Base-by-base conservation (phyloP, 1,139 yeast species). In the Kodamaea suecica region DNA sequence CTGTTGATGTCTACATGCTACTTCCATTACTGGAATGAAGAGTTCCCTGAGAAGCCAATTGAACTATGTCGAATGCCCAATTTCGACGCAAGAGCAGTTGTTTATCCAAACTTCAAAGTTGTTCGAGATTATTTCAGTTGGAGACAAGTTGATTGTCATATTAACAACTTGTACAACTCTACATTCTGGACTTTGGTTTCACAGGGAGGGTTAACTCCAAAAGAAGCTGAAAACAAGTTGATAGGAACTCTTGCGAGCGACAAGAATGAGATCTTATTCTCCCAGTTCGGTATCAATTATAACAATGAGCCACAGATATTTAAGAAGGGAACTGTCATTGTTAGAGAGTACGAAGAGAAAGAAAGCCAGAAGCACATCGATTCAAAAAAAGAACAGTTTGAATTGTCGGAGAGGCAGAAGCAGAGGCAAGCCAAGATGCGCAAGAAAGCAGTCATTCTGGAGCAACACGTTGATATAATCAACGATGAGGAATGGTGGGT, bases 141-240 rank as follows among this genome's bases (percentile, higher is more conserved):
- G 99, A 70, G 99, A 48, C 97, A 87, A 55, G 98, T 84, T 1
- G 99, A 92, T 55, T 92, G 98, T 38, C 98, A 92, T 59, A 92
- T 92, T 38, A 92, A 92, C 55, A 92, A 92, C 55, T 62, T 94
- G 42, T 94, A 90, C 66, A 92, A 92, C 53, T 94, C 99, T 0
- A 68, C 88, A 1, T 94, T 92, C 54, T 92, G 99, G 99, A 70
- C 79, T 5, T 67, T 94, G 49, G 94, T 92, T 0, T 57, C 66
- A 20, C 67, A 73, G 41, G 92, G 95, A n/a, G 79, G 78, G 0
- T 41, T 83, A 57, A 73, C 83, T 0, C 80, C 95, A 0, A 75
- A 77, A 40, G 90, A 85, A 27, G 92, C 97, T 0, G 96, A 92
- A 49, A 70, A 78, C 35, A 65, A 62, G 45, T 66, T 90, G 17